Percentiles rank a stretch among this genome's conserved stretches.
Conservation (phyloP, 1,139 yeast species). For the Meyerozyma sp. region DNA sequence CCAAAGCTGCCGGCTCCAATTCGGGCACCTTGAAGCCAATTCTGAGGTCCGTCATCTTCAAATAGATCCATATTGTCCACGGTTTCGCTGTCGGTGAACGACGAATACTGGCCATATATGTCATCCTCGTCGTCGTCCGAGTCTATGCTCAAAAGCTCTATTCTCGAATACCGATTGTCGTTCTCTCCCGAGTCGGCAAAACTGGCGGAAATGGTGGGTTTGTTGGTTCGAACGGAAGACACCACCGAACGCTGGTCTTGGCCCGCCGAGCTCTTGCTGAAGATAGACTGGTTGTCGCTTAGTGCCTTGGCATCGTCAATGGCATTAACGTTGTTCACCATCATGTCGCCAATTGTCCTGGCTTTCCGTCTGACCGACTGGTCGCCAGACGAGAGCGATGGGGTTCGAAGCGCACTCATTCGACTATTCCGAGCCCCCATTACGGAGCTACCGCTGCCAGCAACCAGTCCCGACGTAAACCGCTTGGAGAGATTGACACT, state of each 20-base stretch:
- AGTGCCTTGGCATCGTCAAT: conserved; percentile 46
- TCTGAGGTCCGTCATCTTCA: conserved; percentile 48
- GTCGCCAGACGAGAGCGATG: conserved; percentile 21
- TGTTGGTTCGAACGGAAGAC: background rate
- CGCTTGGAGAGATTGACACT: conserved; percentile 56
- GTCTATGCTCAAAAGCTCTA: conserved; percentile 44
- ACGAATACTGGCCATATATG: conserved; percentile 10
- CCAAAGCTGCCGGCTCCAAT: conserved; percentile 97
- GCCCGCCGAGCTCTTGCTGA: conserved; percentile 12
- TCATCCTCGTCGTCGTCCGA: conserved; percentile 42
- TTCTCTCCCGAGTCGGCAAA: conserved; percentile 18
- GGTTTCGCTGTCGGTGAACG: conserved; percentile 1
- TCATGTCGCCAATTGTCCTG: conserved; percentile 62
- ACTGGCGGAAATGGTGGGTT: conserved; percentile 26
- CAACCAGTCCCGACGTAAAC: conserved; percentile 22
- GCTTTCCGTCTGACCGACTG: conserved; percentile 13
- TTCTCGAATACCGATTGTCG: conserved; percentile 40
- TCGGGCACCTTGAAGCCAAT: conserved; percentile 89
- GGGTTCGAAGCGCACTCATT: conserved; percentile 14
- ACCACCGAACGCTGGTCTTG: conserved; percentile 10
- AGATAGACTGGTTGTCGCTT: conserved; percentile 12
- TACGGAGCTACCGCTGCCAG: conserved; percentile 19
- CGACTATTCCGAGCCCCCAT: conserved; percentile 17
- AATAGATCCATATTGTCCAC: conserved; percentile 10
- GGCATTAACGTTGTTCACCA: conserved; percentile 54